A percentile compares a stretch with the other conserved stretches of the same genome.
phyloP scores from a whole-genome alignment of 768 basidiomycete genomes.

The Russula sp. region DNA sequence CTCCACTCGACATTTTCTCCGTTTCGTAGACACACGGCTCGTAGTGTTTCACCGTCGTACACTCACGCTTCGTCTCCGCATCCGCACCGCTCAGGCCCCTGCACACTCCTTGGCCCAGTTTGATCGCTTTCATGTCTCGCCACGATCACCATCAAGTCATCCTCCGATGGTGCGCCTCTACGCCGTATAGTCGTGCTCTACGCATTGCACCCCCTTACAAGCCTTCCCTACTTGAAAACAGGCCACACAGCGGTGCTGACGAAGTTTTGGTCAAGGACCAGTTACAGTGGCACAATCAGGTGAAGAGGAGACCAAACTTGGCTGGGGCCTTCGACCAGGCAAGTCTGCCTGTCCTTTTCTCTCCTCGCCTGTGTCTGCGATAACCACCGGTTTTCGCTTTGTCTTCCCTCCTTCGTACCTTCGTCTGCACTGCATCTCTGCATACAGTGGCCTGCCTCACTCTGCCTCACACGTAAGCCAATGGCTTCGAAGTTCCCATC shows the following conservation, averaged over 20 bases:
- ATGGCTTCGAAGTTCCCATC: slow-evolving; percentile 29
- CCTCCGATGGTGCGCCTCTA: slow-evolving; percentile 18
- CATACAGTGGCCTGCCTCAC: slow-evolving; percentile 28
- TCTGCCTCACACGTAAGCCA: slow-evolving; percentile 27
- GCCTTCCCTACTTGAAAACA: slow-evolving; percentile 11
- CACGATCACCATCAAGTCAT: slow-evolving; percentile 19
- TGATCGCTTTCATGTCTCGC: not conserved
- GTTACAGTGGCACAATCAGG: no score
- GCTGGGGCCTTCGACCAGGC: slow-evolving; percentile 26
- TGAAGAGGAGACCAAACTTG: no score
- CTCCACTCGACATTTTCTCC: not conserved
- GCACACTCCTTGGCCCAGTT: not conserved
- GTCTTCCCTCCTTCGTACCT: slow-evolving; percentile 23
- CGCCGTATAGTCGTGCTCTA: slow-evolving; percentile 11
- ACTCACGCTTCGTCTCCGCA: not conserved
- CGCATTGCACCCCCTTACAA: not conserved
- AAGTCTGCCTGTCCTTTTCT: slow-evolving; percentile 8
- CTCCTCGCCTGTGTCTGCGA: no score
- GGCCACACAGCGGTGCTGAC: slow-evolving; percentile 20
- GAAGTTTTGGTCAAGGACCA: slow-evolving; percentile 24
- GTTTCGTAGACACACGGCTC: not conserved
- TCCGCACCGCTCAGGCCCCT: not conserved
- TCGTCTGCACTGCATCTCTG: slow-evolving; percentile 16
- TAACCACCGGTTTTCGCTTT: slow-evolving; percentile 21
- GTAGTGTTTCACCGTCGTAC: not conserved